Base-by-base conservation (phyloP, 1,139 yeast species). In the Citeromyces hawaiiensis region DNA sequence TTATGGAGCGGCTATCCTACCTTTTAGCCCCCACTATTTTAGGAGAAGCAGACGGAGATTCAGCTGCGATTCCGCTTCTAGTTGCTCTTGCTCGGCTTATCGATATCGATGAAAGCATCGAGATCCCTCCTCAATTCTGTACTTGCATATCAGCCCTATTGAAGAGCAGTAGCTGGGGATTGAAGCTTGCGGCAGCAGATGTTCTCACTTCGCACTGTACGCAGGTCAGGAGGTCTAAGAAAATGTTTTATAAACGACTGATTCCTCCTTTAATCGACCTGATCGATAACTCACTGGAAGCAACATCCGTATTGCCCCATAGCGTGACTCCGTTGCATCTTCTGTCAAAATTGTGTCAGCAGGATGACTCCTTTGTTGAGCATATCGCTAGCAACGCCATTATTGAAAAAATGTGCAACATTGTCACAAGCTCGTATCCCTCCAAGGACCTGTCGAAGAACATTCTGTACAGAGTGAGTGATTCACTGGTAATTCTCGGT, bases 91-190 rank as follows among this genome's bases (percentile, higher is more conserved):
- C 60, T 0, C 55, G 56, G 35, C 31, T 60, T n/a, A 38, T 59
- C 6, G 44, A 47, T n/a, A 11, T 13, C 32, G 32, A 29, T 29
- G 6, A 5, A 5, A 5, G 7, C 21, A 19, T 75, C 46, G 60
- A 61, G 39, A 58, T 73, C 55, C 68, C 73, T 1, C 43, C 44
- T 27, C 52, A 55, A 11, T 40, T 56, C 5, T 56, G 54, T 29
- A 57, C 56, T 41, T 49, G 52, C 4, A 40, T 59, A 23, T 48
- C 51, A 2, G 49, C 59, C 2, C 47, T 56, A 6, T 44, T 59
- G 34, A 53, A 51, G 32, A 45, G 55, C 4, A 52, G 48, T 33
- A 51, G 54, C 39, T 45, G 46, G 27, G 53, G 53, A 32, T 36
- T 59, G 31, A 53, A 54, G 36, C 43, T 57, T 33, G 51, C 60